Evolutionary conservation across 352 stramenopile genomes (phyloP).

Genomic region (Saprolegnia parasitica): DNA sequence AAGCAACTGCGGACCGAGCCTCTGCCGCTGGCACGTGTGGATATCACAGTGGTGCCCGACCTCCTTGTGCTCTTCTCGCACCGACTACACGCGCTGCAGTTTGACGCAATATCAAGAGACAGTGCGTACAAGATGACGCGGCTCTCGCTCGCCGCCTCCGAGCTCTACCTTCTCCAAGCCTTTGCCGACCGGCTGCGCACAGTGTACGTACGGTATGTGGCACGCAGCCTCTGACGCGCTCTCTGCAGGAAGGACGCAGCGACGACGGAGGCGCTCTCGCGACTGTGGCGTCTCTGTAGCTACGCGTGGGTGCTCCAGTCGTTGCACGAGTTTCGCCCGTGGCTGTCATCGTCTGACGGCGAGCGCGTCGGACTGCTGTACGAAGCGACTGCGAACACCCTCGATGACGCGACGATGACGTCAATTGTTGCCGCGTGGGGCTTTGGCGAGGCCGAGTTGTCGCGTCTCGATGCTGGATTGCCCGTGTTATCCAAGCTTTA

Average conservation of each 20-base stretch:
- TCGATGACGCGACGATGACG: not conserved
- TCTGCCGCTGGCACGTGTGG: no score
- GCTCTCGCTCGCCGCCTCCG: slow-evolving; percentile 1
- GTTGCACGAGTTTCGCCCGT: slow-evolving; percentile 6
- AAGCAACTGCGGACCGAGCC: slow-evolving; percentile 33
- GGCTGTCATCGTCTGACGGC: slow-evolving; percentile 7
- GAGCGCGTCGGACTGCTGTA: not conserved
- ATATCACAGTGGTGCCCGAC: not conserved
- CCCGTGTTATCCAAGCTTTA: not conserved
- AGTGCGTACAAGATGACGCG: not conserved
- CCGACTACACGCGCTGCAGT: not conserved
- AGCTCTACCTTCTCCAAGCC: not conserved
- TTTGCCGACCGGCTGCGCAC: not conserved
- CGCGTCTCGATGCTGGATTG: not conserved
- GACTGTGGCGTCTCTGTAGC: not conserved
- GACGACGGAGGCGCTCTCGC: not conserved
- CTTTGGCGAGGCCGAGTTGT: not conserved
- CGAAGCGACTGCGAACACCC: not conserved
- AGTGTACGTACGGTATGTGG: not conserved
- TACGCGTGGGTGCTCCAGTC: not conserved
- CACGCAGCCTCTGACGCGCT: not conserved
- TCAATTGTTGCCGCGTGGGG: not conserved
- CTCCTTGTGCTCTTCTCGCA: not conserved
- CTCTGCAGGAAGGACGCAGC: not conserved
- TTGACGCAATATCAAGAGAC: not conserved